Percentiles rank a stretch among this genome's conserved stretches.
Evolutionary conservation across 2,329 filamentous ascomycete genomes (phyloP).

Genomic region (Calonectria pteridis): DNA sequence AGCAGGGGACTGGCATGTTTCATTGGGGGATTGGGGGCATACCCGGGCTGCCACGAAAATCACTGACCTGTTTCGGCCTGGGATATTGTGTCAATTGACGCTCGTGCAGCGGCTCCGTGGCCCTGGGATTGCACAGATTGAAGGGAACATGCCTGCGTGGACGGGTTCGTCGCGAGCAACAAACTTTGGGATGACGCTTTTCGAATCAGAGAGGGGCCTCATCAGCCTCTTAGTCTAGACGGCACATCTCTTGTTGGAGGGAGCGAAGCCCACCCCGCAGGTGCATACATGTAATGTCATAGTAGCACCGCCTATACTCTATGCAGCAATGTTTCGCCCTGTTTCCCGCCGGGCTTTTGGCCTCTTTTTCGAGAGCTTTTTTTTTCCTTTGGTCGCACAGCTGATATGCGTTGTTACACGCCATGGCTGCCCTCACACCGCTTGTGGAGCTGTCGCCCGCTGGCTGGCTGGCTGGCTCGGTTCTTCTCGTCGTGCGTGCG

Average conservation of each 20-base stretch:
- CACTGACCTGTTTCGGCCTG: slow-evolving; percentile 14
- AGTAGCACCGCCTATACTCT: background rate
- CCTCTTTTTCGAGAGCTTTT: background rate
- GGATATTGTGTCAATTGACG: slow-evolving; percentile 13
- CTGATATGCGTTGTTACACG: slow-evolving; percentile 24
- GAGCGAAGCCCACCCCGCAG: background rate
- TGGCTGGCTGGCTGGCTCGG: background rate
- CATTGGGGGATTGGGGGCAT: slow-evolving; percentile 14
- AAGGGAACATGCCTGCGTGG: slow-evolving; percentile 20
- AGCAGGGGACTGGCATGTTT: background rate
- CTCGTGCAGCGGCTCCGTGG: background rate
- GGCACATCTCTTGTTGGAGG: background rate
- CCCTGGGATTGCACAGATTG: background rate
- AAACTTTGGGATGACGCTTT: slow-evolving; percentile 4
- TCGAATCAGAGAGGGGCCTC: slow-evolving; percentile 17
- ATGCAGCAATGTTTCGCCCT: slow-evolving; percentile 22
- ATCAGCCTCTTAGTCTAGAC: slow-evolving; percentile 5
- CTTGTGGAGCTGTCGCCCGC: slow-evolving; percentile 8
- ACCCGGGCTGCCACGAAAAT: background rate
- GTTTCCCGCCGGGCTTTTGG: background rate
- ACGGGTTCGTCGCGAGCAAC: slow-evolving; percentile 13
- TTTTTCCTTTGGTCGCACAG: background rate
- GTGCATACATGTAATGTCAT: background rate
- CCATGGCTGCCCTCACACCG: slow-evolving; percentile 24
- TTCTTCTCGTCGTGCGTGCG: background rate